A percentile compares a stretch with the other conserved stretches of the same genome.
Conservation (phyloP, 768 basidiomycete genomes). For the Psilocybe tampanensis region DNA sequence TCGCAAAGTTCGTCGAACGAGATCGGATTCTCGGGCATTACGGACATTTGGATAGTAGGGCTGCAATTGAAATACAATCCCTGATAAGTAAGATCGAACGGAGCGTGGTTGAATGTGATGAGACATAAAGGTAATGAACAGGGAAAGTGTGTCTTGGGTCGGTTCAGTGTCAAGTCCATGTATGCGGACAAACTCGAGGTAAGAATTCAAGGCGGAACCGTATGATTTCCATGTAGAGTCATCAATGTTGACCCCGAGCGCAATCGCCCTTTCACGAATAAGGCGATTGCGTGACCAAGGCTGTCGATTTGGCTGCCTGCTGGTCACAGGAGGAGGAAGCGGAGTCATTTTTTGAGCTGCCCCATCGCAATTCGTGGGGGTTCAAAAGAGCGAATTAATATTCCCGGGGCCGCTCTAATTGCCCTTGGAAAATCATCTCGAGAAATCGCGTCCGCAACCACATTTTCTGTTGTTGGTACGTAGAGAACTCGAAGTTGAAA, state of each 20-base stretch:
- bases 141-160: no score
- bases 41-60: no score
- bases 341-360: no score
- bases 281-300: conserved; percentile 39
- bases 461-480: conserved; percentile 26
- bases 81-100: no score
- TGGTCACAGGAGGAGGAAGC: no score
- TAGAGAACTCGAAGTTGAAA: conserved; percentile 26
- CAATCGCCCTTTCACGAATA: conserved; percentile 24
- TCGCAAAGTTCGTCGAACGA: no score
- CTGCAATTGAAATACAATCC: no score
- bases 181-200: conserved; percentile 26
- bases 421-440: not conserved
- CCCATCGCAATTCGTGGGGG: conserved; percentile 11
- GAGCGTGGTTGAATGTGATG: no score
- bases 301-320: conserved; percentile 29
- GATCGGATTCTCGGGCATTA: no score
- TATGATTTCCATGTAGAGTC: conserved; percentile 23
- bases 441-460: conserved; percentile 34
- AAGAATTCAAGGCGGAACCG: conserved; percentile 34
- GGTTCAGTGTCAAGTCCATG: no score
- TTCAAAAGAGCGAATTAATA: conserved; percentile 7
- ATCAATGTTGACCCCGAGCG: conserved; percentile 26
- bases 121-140: no score
- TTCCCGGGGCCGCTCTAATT: no score